These are phyloP conservation scores for Prunus mongolica DNA, from an alignment of 306 rosid species.

Conservation along the genomic window DNA sequence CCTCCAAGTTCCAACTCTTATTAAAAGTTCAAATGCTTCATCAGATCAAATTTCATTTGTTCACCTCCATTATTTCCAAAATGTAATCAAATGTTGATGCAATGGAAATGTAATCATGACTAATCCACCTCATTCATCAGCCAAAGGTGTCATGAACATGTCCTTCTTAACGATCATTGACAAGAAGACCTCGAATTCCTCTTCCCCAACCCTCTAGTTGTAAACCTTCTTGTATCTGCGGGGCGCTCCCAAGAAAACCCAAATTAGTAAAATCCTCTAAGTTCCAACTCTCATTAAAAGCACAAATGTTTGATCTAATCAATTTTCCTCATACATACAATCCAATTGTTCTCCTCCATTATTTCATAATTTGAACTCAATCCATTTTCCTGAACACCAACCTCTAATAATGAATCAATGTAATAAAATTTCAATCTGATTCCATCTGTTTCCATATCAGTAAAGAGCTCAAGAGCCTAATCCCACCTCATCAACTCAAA, in stretches of 20 bases:
- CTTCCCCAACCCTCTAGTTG: not conserved
- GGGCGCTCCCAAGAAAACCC: not conserved
- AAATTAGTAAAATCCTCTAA: not conserved
- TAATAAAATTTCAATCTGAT: not conserved
- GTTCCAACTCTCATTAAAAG: not conserved
- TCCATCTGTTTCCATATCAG: not conserved
- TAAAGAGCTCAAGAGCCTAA: not conserved
- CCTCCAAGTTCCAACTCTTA: not conserved
- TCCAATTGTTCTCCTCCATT: not conserved
- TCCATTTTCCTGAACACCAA: not conserved
- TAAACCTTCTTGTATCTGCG: not conserved
- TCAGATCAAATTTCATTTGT: not conserved
- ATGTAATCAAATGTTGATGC: not conserved
- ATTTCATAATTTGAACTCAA: not conserved
- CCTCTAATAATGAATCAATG: not conserved
- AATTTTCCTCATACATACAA: not conserved
- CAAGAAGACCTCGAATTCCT: not conserved
- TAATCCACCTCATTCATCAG: not conserved
- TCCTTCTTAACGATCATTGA: not conserved
- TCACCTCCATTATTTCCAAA: not conserved
- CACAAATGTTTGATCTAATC: not conserved
- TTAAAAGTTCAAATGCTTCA: not conserved
- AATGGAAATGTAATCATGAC: not conserved
- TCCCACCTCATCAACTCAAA: not conserved
- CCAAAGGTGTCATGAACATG: not conserved